Base-by-base conservation (phyloP, 305 asterid species). In the Salvia sclarea region DNA sequence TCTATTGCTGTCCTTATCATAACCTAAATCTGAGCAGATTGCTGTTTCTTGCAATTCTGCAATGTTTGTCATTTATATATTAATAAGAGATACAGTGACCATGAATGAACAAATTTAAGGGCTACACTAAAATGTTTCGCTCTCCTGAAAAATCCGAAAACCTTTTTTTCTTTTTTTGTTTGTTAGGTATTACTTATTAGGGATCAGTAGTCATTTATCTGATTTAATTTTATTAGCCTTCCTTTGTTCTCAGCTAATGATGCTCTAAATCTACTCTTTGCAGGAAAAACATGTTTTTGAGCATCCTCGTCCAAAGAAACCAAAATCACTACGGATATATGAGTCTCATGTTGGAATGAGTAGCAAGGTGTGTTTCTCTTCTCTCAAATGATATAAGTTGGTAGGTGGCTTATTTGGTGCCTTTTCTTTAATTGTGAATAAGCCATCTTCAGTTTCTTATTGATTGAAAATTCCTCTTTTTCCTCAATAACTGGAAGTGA, bases 341-440 rank as follows among this genome's bases (percentile, higher is more conserved):
- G 99, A 95, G 76, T 66, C 85, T 67, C 99, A 95, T 77, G 88
- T 95, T 66, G 99, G 99, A 80, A 95, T 95, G 99, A 95, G 99
- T 77, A 95, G 99, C 70, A 86, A 81, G 91, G 99, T 92, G 85
- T 37, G 90, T 76, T 78, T 76, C 79, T 79, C 65, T 77, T 75
- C 78, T 70, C 68, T 80, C 69, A 70, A 67, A 65, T 79, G 53
- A 72, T 65, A 72, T 70, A 52, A 68, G 49, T 79, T 38, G 40
- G 72, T 33, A 49, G 66, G 50, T 33, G 62, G 49, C 17, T 35
- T 38, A n/a, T 56, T 20, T 20, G 33, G 2, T 38, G 60, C 17
- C 16, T 62, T 53, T 38, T 61, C 16, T 22, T 33, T 49, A 17
- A 45, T 56, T 57, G n/a, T 63, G 70, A 25, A 68, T 69, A 64